Percentiles rank a stretch among this genome's conserved stretches.
Conservation (phyloP, 2,329 filamentous ascomycete genomes). For the Akanthomyces uredinophilus region DNA sequence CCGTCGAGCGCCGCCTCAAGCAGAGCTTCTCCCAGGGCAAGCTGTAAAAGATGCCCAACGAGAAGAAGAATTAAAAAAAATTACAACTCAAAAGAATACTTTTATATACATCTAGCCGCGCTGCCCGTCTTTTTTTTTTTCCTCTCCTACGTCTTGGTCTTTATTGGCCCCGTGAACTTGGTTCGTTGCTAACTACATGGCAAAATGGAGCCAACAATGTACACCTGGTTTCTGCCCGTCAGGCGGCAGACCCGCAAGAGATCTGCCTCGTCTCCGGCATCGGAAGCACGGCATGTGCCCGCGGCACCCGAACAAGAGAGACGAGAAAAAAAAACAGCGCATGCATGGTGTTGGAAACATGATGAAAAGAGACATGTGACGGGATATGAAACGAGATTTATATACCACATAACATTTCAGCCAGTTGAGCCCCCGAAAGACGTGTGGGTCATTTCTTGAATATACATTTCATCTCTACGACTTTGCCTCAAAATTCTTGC, state of each 20-base stretch:
- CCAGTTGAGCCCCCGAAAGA: background rate
- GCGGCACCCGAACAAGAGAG: background rate
- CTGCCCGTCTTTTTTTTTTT: background rate
- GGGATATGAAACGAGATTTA: background rate
- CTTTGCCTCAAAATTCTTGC: background rate
- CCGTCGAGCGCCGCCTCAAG: conserved; percentile 88
- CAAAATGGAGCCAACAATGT: background rate
- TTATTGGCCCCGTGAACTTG: background rate
- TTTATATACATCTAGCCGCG: background rate
- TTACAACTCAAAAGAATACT: background rate
- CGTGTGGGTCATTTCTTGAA: conserved; percentile 1
- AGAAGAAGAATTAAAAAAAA: background rate
- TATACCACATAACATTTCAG: conserved; percentile 4
- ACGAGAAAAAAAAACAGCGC: conserved; percentile 1
- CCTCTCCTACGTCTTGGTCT: too few relatives aligned
- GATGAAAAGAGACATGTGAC: background rate
- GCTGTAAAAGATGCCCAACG: conserved; percentile 48
- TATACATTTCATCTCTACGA: background rate
- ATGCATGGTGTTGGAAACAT: background rate
- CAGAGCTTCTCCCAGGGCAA: conserved; percentile 65
- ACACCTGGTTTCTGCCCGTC: background rate
- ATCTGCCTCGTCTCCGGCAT: conserved; percentile 2
- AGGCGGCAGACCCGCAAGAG: background rate
- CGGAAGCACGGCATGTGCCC: background rate
- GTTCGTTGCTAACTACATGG: background rate